Conservation (phyloP, 768 basidiomycete species). For the Panaeolus cyanescens region DNA sequence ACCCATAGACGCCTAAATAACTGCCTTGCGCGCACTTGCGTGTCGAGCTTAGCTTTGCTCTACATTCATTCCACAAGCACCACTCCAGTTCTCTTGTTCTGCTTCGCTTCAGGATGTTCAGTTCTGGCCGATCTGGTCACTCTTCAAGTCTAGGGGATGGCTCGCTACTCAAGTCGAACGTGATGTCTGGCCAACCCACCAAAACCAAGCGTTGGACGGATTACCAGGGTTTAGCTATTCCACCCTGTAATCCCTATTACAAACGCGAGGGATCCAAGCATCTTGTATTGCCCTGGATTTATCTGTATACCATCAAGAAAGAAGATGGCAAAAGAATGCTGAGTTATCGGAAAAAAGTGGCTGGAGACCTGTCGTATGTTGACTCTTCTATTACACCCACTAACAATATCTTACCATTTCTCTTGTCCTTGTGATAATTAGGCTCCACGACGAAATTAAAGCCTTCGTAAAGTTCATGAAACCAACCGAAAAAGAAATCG, state of each 20-base stretch:
- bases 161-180: neutral
- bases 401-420: neutral
- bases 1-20: neutral
- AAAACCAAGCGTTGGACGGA: neutral
- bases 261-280: neutral
- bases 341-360: neutral
- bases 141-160: too few species aligned
- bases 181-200: neutral
- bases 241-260: neutral
- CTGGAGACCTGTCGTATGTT: neutral
- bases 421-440: neutral
- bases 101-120: neutral
- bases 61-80: too few species aligned
- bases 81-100: too few species aligned
- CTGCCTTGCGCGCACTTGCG: neutral
- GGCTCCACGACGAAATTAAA: slow-evolving; percentile 21
- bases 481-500: slow-evolving; percentile 18
- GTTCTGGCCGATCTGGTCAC: neutral
- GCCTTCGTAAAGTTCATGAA: slow-evolving; percentile 22
- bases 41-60: too few species aligned
- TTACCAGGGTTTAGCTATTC: neutral
- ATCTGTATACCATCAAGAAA: neutral
- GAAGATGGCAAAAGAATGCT: neutral
- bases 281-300: neutral
- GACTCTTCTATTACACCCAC: neutral